phyloP scores from a whole-genome alignment of 495 filamentous ascomycete genomes.

The Podospora anserina region DNA sequence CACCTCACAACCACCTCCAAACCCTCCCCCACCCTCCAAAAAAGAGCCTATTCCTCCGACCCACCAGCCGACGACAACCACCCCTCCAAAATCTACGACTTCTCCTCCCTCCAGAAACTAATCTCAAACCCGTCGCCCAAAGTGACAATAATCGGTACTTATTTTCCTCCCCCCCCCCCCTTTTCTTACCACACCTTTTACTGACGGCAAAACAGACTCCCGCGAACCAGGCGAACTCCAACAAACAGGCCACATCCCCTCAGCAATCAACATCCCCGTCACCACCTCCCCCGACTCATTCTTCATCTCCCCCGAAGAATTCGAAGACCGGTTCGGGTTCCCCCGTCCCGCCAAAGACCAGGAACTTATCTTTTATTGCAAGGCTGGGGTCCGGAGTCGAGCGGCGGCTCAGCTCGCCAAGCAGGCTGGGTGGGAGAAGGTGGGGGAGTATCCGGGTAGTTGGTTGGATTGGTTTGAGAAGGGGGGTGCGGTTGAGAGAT shows the following conservation, averaged over 20 bases:
- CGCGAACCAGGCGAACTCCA: conserved; percentile 79
- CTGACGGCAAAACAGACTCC: conserved; percentile 52
- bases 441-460: conserved; percentile 82
- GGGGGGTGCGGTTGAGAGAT: conserved; percentile 59
- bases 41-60: neutral
- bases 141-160: conserved; percentile 19
- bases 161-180: neutral
- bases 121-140: neutral
- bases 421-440: conserved; percentile 67
- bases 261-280: conserved; percentile 75
- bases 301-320: conserved; percentile 70
- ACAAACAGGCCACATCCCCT: conserved; percentile 70
- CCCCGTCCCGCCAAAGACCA: conserved; percentile 52
- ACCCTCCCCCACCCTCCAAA: neutral
- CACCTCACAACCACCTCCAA: neutral
- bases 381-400: conserved; percentile 76
- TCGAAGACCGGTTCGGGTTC: conserved; percentile 69
- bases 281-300: conserved; percentile 72
- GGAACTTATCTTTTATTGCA: conserved; percentile 87
- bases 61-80: neutral
- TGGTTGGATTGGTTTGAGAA: conserved; percentile 83
- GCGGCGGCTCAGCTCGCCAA: conserved; percentile 78
- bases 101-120: conserved; percentile 1
- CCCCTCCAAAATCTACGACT: neutral
- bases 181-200: too few relatives aligned